phyloP scores from a whole-genome alignment of 768 basidiomycete species.

The Lactifluus rugatus region DNA sequence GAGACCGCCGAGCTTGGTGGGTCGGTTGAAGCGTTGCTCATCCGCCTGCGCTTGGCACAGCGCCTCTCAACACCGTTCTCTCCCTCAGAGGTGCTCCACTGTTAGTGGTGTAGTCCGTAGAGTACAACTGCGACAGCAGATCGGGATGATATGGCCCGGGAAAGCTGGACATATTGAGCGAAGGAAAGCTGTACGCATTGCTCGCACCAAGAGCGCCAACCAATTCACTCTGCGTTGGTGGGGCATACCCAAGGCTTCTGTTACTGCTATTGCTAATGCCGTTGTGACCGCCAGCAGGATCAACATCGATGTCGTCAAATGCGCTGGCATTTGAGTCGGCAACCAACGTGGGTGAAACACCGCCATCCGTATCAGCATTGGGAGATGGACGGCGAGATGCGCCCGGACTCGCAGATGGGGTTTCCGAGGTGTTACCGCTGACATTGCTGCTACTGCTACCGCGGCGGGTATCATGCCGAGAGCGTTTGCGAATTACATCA shows the following conservation, averaged over 20 bases:
- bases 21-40: conserved; percentile 50
- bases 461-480: conserved; percentile 69
- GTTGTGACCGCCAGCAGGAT: conserved; percentile 40
- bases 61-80: conserved; percentile 31
- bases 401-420: conserved; percentile 66
- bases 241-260: conserved; percentile 27
- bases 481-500: conserved; percentile 81
- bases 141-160: conserved; percentile 73
- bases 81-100: conserved; percentile 34
- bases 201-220: conserved; percentile 36
- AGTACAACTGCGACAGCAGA: conserved; percentile 46
- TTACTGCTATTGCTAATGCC: conserved; percentile 27
- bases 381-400: conserved; percentile 68
- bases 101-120: conserved; percentile 45
- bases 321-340: conserved; percentile 42
- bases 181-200: conserved; percentile 25
- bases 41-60: conserved; percentile 55
- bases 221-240: conserved; percentile 40
- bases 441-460: conserved; percentile 25
- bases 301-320: conserved; percentile 6
- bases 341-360: conserved; percentile 51
- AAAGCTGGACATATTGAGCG: conserved; percentile 35
- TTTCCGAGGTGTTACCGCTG: conserved; percentile 42
- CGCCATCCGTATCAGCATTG: conserved; percentile 32
- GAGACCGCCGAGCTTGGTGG: conserved; percentile 39